Percentiles rank a stretch among this genome's conserved stretches.
phyloP scores from a whole-genome alignment of 345 rosid species.

The Dimocarpus longan region DNA sequence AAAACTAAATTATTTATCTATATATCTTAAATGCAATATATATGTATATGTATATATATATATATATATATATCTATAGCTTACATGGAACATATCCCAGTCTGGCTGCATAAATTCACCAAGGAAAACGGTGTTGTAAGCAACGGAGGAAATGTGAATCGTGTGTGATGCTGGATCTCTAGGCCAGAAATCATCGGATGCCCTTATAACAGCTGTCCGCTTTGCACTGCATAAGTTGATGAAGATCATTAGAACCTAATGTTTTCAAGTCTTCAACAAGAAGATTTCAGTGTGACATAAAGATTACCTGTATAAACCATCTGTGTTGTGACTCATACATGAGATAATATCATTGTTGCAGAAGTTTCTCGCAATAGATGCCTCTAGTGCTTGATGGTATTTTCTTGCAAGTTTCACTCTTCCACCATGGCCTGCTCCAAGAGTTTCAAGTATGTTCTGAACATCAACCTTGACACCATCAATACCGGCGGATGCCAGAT shows the following conservation, averaged over 20 bases:
- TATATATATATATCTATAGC: conserved; percentile 5
- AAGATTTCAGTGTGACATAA: background rate
- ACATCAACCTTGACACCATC: conserved; percentile 88
- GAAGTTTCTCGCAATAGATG: conserved; percentile 63
- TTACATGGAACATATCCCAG: conserved; percentile 83
- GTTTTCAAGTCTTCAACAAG: background rate
- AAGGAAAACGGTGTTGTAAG: conserved; percentile 66
- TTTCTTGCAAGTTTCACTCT: conserved; percentile 67
- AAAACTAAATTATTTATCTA: background rate
- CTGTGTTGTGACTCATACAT: conserved; percentile 78
- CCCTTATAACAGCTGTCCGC: conserved; percentile 55
- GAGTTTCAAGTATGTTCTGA: conserved; percentile 76
- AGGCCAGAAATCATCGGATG: conserved; percentile 79
- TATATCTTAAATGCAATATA: conserved; percentile 60
- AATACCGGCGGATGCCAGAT: conserved; percentile 70
- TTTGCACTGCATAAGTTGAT: conserved; percentile 46
- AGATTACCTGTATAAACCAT: conserved; percentile 61
- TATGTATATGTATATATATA: conserved; percentile 1
- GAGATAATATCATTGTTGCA: conserved; percentile 56
- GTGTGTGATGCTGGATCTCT: conserved; percentile 71
- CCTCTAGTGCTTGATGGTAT: conserved; percentile 69
- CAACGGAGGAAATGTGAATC: conserved; percentile 72
- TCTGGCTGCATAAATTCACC: conserved; percentile 80
- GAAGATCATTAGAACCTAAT: background rate
- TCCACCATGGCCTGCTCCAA: conserved; percentile 67